A percentile compares a stretch with the other conserved stretches of the same genome.
These are phyloP conservation scores for Alloteropsis semialata DNA, from an alignment of 176 grass and related monocot genomes.

Conservation along the genomic window DNA sequence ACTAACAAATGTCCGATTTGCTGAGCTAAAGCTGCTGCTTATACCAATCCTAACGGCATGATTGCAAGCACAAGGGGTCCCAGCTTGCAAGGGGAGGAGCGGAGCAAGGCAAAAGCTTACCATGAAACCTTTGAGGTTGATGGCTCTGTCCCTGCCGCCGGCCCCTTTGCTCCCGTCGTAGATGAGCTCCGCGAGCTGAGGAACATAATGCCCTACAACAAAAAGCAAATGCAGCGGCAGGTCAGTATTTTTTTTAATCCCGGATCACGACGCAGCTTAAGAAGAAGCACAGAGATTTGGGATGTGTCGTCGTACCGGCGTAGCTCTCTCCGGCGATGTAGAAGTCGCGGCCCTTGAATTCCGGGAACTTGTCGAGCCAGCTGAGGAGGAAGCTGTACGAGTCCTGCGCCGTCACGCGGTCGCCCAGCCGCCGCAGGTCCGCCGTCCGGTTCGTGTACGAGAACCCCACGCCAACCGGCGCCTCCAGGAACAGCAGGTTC, in stretches of 20 bases:
- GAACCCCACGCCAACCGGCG: slow-evolving; percentile 91
- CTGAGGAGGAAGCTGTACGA: slow-evolving; percentile 69
- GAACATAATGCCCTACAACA: slow-evolving; percentile 89
- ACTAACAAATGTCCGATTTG: slow-evolving; percentile 11
- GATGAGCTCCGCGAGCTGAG: slow-evolving; percentile 87
- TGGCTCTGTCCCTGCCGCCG: slow-evolving; percentile 38
- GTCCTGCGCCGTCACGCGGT: slow-evolving; percentile 69
- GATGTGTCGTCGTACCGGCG: slow-evolving; percentile 38
- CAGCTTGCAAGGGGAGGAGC: neutral
- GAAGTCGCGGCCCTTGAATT: slow-evolving; percentile 79
- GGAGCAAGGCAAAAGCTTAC: slow-evolving; percentile 20
- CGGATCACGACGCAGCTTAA: neutral
- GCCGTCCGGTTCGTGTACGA: slow-evolving; percentile 79
- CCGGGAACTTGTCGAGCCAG: slow-evolving; percentile 79
- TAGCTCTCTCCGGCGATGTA: slow-evolving; percentile 94
- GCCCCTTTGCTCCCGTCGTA: slow-evolving; percentile 77
- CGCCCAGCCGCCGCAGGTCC: slow-evolving; percentile 68
- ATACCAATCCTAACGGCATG: slow-evolving; percentile 11
- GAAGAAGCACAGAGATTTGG: neutral
- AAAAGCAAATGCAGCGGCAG: neutral
- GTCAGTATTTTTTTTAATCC: neutral
- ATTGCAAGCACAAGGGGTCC: slow-evolving; percentile 9
- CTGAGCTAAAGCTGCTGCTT: slow-evolving; percentile 29
- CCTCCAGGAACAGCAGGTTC: slow-evolving; percentile 88
- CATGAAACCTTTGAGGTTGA: slow-evolving; percentile 95